These are phyloP conservation scores for Penicillium diatomitis DNA, from an alignment of 495 filamentous ascomycete species.

Conservation along the genomic window DNA sequence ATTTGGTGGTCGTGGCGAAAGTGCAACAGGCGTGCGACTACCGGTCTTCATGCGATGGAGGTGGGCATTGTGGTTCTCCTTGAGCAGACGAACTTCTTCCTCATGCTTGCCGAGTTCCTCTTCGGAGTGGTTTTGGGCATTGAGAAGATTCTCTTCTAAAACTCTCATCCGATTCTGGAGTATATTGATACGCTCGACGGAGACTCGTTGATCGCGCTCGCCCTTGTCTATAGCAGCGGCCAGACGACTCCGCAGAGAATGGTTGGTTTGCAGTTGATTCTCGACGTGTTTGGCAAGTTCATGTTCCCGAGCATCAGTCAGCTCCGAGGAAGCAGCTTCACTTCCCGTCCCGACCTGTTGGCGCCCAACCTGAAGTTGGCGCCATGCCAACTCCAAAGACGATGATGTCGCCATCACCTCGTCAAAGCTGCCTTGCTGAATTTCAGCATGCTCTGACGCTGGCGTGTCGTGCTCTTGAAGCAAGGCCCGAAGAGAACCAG, in stretches of 20 bases:
- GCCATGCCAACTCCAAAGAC: constrained; percentile 69
- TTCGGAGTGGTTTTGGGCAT: constrained; percentile 79
- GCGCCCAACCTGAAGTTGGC: constrained; percentile 71
- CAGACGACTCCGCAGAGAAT: constrained; percentile 67
- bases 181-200: constrained; percentile 68
- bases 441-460: constrained; percentile 41
- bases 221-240: constrained; percentile 76
- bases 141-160: constrained; percentile 75
- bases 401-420: constrained; percentile 53
- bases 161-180: constrained; percentile 70
- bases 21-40: constrained; percentile 25
- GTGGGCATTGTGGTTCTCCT: constrained; percentile 69
- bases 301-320: constrained; percentile 67
- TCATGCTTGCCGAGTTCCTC: constrained; percentile 75
- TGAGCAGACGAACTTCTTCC: constrained; percentile 66
- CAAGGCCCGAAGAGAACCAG: constrained; percentile 63
- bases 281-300: constrained; percentile 66
- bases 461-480: constrained; percentile 83
- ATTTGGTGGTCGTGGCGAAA: constrained; percentile 46
- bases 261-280: constrained; percentile 68
- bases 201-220: constrained; percentile 73
- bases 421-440: constrained; percentile 36
- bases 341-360: constrained; percentile 58
- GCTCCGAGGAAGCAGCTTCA: constrained; percentile 55
- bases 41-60: constrained; percentile 64